Percentiles rank a stretch among this genome's conserved stretches.
phyloP scores from a whole-genome alignment of 257 asterid genomes.

The Solanum stenotomum region DNA sequence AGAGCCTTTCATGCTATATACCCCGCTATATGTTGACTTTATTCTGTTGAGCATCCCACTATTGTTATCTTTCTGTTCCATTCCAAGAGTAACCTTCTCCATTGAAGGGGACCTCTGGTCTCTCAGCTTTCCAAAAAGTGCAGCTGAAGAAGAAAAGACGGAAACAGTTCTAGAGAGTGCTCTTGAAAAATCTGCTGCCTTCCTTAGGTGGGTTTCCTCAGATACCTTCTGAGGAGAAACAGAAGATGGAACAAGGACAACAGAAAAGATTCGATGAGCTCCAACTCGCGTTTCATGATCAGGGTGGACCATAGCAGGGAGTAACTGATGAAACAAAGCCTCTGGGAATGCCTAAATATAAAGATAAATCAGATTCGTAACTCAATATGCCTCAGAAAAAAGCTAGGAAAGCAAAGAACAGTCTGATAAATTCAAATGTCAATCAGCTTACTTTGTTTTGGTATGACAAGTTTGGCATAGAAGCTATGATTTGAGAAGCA shows the following conservation, averaged over 20 bases:
- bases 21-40: constrained; percentile 70
- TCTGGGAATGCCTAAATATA: constrained; percentile 85
- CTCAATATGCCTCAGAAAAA: neutral
- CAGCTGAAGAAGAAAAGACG: constrained; percentile 93
- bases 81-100: constrained; percentile 24
- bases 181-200: constrained; percentile 48
- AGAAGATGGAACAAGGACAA: constrained; percentile 90
- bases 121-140: constrained; percentile 71
- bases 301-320: constrained; percentile 93
- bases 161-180: constrained; percentile 92
- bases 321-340: constrained; percentile 86
- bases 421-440: neutral
- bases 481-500: constrained; percentile 77
- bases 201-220: constrained; percentile 20
- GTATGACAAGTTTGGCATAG: constrained; percentile 57
- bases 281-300: constrained; percentile 89
- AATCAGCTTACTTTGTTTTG: constrained; percentile 53
- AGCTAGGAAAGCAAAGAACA: neutral
- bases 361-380: neutral
- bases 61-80: constrained; percentile 31
- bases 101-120: constrained; percentile 29
- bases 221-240: constrained; percentile 49
- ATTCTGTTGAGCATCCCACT: constrained; percentile 59
- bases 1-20: constrained; percentile 40
- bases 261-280: constrained; percentile 90